Conservation (phyloP, 2,329 filamentous ascomycete species). For the Trichoderma hamatum region DNA sequence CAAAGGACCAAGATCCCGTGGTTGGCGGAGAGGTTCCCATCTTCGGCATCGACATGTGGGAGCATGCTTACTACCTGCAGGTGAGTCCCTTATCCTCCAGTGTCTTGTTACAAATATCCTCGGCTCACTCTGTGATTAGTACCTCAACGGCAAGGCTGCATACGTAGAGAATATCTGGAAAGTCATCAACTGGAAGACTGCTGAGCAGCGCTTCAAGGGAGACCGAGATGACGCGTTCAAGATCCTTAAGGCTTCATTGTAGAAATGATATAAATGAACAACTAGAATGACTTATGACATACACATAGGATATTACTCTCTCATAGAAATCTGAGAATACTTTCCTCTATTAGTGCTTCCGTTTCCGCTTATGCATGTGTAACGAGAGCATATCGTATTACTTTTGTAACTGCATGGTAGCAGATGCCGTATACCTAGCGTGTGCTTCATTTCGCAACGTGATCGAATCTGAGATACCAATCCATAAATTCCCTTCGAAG, state of each 20-base stretch:
- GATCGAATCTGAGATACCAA: not conserved
- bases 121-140: conserved; percentile 51
- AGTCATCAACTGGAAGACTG: conserved; percentile 76
- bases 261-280: not conserved
- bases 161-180: conserved; percentile 79
- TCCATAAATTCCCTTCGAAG: not conserved
- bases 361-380: not conserved
- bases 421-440: not conserved
- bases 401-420: not conserved
- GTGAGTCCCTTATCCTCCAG: conserved; percentile 39
- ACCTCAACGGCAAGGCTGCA: conserved; percentile 73
- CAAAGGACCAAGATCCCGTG: conserved; percentile 84
- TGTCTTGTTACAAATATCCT: not conserved
- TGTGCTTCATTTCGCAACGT: not conserved
- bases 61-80: conserved; percentile 89
- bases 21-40: conserved; percentile 67
- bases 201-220: conserved; percentile 63
- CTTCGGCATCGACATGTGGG: conserved; percentile 87
- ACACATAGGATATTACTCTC: not conserved
- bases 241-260: conserved; percentile 48
- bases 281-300: not conserved
- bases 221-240: conserved; percentile 51
- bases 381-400: not conserved
- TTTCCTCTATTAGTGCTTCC: not conserved
- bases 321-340: not conserved